Evolutionary conservation across 2,329 filamentous ascomycete species (phyloP).

Genomic region (Fusarium guadeloupense): DNA sequence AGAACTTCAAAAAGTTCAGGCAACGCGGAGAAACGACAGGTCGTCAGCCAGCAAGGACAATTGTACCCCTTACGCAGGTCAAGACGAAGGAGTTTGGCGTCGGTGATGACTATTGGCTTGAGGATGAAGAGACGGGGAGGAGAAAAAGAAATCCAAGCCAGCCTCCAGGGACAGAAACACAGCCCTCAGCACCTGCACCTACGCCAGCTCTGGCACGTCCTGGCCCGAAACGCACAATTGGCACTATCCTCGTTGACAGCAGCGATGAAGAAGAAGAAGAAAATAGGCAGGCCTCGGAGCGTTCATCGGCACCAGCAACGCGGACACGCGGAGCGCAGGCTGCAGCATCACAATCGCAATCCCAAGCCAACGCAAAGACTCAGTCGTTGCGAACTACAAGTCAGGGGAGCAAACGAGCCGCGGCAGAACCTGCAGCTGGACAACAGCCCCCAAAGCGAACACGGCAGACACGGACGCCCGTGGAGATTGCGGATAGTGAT

Average conservation of each 20-base stretch:
- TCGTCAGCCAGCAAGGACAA: constrained; percentile 59
- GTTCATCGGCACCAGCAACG: constrained; percentile 20
- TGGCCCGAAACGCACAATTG: constrained; percentile 29
- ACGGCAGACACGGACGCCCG: constrained; percentile 48
- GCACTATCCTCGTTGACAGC: constrained; percentile 49
- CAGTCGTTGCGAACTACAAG: constrained; percentile 43
- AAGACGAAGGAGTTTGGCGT: constrained; percentile 77
- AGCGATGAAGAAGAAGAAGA: constrained; percentile 51
- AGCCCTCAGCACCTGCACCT: constrained; percentile 20
- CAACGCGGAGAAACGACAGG: constrained; percentile 62
- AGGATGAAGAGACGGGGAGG: constrained; percentile 55
- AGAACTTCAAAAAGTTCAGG: constrained; percentile 93
- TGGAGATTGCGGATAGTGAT: constrained; percentile 52
- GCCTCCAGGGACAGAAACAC: constrained; percentile 34
- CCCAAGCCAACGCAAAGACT: constrained; percentile 44
- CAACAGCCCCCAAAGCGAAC: constrained; percentile 47
- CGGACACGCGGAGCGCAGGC: constrained; percentile 38
- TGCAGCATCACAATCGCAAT: constrained; percentile 42
- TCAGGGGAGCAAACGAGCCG: constrained; percentile 48
- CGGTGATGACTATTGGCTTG: constrained; percentile 80
- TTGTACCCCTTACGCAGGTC: constrained; percentile 77
- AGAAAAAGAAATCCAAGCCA: constrained; percentile 45
- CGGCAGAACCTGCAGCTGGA: constrained; percentile 42
- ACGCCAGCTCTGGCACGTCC: constrained; percentile 11
- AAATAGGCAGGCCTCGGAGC: constrained; percentile 16